Percentiles rank a stretch among this genome's conserved stretches.
phyloP scores from a whole-genome alignment of 495 filamentous ascomycete genomes.

The Talaromyces proteolyticus region DNA sequence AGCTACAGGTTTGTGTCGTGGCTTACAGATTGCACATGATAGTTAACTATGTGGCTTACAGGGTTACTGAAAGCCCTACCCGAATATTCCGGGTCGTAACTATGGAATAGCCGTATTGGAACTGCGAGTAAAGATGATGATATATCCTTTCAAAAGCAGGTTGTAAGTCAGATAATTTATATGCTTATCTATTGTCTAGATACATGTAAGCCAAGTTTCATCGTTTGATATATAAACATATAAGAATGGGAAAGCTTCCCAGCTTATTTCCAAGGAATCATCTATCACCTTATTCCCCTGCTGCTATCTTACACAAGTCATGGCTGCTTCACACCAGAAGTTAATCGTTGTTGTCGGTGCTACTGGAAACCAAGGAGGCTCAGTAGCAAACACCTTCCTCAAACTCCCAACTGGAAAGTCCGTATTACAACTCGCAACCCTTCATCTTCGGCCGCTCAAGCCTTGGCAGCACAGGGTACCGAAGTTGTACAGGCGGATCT shows the following conservation, averaged over 20 bases:
- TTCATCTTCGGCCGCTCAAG: slow-evolving; percentile 31
- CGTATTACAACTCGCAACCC: slow-evolving; percentile 37
- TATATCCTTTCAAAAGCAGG: background rate
- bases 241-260: no score
- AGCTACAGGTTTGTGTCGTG: no score
- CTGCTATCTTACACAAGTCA: background rate
- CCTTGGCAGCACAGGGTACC: slow-evolving; percentile 33
- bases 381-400: slow-evolving; percentile 33
- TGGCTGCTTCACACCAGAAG: slow-evolving; percentile 9
- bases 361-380: slow-evolving; percentile 45
- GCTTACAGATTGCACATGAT: no score
- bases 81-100: no score
- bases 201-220: background rate
- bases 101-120: no score
- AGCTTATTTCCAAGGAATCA: background rate
- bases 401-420: slow-evolving; percentile 28
- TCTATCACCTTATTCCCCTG: background rate
- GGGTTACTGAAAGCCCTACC: no score
- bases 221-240: no score
- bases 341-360: slow-evolving; percentile 23
- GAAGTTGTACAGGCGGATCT: slow-evolving; percentile 43
- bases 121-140: no score
- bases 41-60: no score
- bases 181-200: no score
- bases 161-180: slow-evolving; percentile 1